Base-by-base conservation (phyloP, 345 rosid genomes). In the Salix suchowensis region DNA sequence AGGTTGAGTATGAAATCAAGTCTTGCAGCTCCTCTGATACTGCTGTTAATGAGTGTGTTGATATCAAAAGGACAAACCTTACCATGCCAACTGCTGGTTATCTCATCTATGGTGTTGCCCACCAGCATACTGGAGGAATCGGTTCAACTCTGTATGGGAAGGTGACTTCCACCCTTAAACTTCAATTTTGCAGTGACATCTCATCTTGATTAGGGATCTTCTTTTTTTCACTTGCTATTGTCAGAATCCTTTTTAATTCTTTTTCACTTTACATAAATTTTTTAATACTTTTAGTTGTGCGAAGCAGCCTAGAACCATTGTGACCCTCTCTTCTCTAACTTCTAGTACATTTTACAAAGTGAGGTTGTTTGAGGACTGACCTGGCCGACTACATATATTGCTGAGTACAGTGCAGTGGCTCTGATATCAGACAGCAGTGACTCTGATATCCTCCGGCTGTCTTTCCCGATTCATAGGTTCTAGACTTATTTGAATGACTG, bases 81-180 rank as follows among this genome's bases (percentile, higher is more conserved):
- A 76, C 82, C 80, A 77, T 93, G 86, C 97, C 97, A 48, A 74
- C 81, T 42, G 83, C 84, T 61, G 98, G 97, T 67, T 86, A 90
- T 81, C 83, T 95, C 42, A 79, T 94, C 70, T 94, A 94, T 76
- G 94, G 97, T 3, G 97, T 86, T 68, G 91, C 89, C 40, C 97
- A 95, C 80, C 94, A 89, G 78, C 97, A 95, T 70, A 72, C 90
- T 1, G 94, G 97, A 26, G 98, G 94, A 48, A 28, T 80, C 8
- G 93, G 96, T 80, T 86, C 89, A 78, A 78, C 89, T 80, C 87
- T 95, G 2, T 91, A 87, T 74, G 82, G 94, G 79, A 85, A 95
- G 96, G 97, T 89, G 74, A 61, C 26, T 72, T 13, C 60, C 32
- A 39, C 2, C 7, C 48, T 54, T 5, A 21, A 71, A 55, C 54